Evolutionary conservation across 139 green algal species (phyloP).

Genomic region (Micromonas pusilla): DNA sequence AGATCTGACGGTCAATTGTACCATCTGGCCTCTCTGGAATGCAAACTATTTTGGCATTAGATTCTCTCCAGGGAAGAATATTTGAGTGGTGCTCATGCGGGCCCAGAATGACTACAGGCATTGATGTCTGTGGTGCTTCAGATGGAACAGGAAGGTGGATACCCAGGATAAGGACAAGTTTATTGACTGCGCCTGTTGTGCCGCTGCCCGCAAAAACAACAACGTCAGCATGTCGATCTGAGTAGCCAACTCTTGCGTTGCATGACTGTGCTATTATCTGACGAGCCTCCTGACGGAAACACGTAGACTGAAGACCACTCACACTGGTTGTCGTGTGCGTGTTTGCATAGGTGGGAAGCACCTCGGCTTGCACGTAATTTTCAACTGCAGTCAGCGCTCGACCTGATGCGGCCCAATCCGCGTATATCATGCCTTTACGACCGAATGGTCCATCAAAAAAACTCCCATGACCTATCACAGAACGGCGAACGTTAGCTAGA

Average conservation of each 20-base stretch:
- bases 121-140: neutral
- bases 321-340: conserved; percentile 33
- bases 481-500: too few relatives aligned
- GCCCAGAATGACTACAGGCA: conserved; percentile 36
- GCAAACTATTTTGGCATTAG: conserved; percentile 17
- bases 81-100: conserved; percentile 37
- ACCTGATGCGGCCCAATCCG: conserved; percentile 32
- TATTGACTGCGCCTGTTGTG: conserved; percentile 31
- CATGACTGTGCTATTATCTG: conserved; percentile 22
- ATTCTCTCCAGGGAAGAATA: conserved; percentile 34
- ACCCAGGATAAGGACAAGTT: conserved; percentile 36
- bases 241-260: conserved; percentile 28
- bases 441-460: too few relatives aligned
- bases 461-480: too few relatives aligned
- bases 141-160: conserved; percentile 19
- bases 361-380: conserved; percentile 16
- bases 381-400: conserved; percentile 26
- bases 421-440: conserved; percentile 31
- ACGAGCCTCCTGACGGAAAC: conserved; percentile 30
- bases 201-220: conserved; percentile 38
- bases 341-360: conserved; percentile 35
- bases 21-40: conserved; percentile 27
- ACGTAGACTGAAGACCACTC: conserved; percentile 27
- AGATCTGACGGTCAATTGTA: conserved; percentile 11
- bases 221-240: conserved; percentile 29